Conservation (phyloP, 306 rosid species). For the Oxytropis ochrocephala region DNA sequence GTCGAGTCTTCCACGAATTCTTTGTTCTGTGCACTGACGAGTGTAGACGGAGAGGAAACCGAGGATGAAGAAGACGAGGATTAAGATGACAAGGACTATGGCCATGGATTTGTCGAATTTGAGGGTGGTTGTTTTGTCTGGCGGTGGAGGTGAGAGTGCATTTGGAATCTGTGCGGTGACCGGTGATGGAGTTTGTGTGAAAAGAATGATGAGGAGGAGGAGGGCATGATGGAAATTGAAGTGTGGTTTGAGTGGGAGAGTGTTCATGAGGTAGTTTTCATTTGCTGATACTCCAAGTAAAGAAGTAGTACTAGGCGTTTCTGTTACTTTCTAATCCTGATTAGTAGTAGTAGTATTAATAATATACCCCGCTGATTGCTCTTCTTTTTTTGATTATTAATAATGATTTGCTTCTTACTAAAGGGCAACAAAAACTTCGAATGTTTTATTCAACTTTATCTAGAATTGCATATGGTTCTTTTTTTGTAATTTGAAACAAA, state of each 20-base stretch:
- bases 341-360: neutral
- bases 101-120: slow-evolving; percentile 52
- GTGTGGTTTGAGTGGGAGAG: neutral
- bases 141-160: neutral
- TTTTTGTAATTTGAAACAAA: neutral
- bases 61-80: slow-evolving; percentile 47
- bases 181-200: neutral
- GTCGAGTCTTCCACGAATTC: slow-evolving; percentile 30
- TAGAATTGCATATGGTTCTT: neutral
- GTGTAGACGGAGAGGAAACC: slow-evolving; percentile 80
- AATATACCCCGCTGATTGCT: neutral
- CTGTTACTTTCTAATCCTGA: neutral
- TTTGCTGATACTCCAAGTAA: neutral
- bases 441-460: neutral
- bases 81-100: slow-evolving; percentile 40
- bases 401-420: neutral
- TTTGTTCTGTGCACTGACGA: slow-evolving; percentile 61
- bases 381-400: neutral
- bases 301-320: neutral
- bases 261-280: slow-evolving; percentile 16
- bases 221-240: slow-evolving; percentile 5
- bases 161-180: slow-evolving; percentile 33
- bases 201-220: neutral
- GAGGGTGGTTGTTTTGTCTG: neutral
- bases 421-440: neutral